Conservation (phyloP, 257 asterid genomes). For the Ilex aquifolium region DNA sequence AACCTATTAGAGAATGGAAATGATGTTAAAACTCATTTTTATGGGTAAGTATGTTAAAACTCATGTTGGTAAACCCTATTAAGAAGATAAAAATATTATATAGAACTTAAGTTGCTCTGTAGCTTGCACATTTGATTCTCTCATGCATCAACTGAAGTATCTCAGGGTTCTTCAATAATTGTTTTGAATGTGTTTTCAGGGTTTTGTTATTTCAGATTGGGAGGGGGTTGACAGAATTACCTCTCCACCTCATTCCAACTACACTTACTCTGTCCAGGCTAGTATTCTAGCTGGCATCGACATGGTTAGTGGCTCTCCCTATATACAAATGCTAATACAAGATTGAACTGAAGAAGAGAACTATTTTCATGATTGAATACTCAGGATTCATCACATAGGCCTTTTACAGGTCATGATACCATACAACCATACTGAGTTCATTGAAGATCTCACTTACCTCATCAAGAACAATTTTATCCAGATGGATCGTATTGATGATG, state of each 20-base stretch:
- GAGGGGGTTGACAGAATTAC: constrained; percentile 76
- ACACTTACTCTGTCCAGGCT: constrained; percentile 71
- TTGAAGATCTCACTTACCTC: constrained; percentile 7
- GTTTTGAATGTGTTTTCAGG: constrained; percentile 73
- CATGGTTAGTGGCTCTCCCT: constrained; percentile 41
- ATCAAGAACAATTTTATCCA: constrained; percentile 46
- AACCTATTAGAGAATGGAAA: too few species aligned
- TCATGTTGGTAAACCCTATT: too few species aligned
- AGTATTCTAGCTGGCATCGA: constrained; percentile 78
- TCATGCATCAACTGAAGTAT: constrained; percentile 33
- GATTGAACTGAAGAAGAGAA: not conserved
- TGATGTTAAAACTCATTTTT: too few species aligned
- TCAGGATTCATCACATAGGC: not conserved
- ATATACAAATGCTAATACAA: constrained; percentile 8
- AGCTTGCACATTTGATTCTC: too few species aligned
- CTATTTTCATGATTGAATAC: not conserved
- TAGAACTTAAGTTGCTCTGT: too few species aligned
- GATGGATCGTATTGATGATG: constrained; percentile 78
- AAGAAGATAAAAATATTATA: too few species aligned
- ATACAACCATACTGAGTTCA: constrained; percentile 66
- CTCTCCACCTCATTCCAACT: constrained; percentile 66
- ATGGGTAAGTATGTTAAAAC: too few species aligned
- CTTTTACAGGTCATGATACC: constrained; percentile 74
- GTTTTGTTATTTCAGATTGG: constrained; percentile 25
- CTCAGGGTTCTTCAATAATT: too few species aligned